Evolutionary conservation across 805 yeast genomes (phyloP), one percentile per base, ranked within the genome.

Genomic region (Saccharomycopsis sp.): DNA sequence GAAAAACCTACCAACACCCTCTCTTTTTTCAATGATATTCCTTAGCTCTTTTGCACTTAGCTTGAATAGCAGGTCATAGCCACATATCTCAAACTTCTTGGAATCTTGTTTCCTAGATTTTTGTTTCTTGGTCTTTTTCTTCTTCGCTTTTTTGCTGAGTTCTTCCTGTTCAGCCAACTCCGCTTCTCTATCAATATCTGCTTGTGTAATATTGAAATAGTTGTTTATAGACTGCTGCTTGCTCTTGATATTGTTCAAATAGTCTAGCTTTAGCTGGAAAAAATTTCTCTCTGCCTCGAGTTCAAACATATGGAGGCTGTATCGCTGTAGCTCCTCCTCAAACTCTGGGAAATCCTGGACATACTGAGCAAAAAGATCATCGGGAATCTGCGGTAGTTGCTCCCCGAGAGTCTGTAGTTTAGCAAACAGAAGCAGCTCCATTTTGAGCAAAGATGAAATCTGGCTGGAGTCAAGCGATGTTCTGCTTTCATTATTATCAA

Each of bases 21-120:
- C 68, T 1, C 54, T 51, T 7, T 20, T 63, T 64, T 57, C 5
- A 59, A 52, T n/a, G 53, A 57, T 52, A 58, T 3, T n/a, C 29
- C 20, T 50, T 61, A 44, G 58, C 44, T 50, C 56, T 40, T 8
- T 56, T 40, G 21, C 50, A 2, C 57, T 50, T 15, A 9, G 29
- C 4, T 59, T 58, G 29, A 75, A 64, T 2, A 65, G 52, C 12
- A 67, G 60, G 57, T 81, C 80, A 65, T 73, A 83, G 9, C 83
- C 83, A 68, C 88, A 83, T 2, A 82, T 68, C 47, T 82, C 85
- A 24, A 75, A 58, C 57, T 73, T 79, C 56, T 70, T 74, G 5
- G 64, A 59, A 58, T 68, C 71, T 9, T 56, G n/a, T 47, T 59
- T 63, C 16, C 65, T 63, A 18, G 61, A 56, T 52, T 64, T 64